Conservation (phyloP, 1,284 basidiomycete genomes). For the Tremellales sp. region DNA sequence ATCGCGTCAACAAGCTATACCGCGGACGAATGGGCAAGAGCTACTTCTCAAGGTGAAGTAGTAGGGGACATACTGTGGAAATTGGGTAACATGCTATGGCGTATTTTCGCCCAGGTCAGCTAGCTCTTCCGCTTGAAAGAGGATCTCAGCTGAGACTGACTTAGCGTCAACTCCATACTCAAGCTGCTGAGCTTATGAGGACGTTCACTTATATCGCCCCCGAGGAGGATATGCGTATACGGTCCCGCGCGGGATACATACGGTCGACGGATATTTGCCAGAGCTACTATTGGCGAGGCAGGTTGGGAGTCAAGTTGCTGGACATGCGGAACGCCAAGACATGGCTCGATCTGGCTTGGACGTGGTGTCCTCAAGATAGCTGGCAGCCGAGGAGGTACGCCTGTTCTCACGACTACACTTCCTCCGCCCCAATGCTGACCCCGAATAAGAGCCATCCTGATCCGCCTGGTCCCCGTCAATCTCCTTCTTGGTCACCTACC, state of each 20-base stretch:
- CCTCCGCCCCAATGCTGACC: neutral
- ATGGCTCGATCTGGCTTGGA: slow-evolving; percentile 40
- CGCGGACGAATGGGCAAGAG: slow-evolving; percentile 17
- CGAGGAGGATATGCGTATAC: slow-evolving; percentile 28
- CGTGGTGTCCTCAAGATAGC: slow-evolving; percentile 19
- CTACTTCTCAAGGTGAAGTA: slow-evolving; percentile 3
- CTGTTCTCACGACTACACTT: neutral
- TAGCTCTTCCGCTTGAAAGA: neutral
- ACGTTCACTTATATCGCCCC: slow-evolving; percentile 27
- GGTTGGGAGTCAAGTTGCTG: slow-evolving; percentile 33
- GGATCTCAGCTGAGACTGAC: neutral
- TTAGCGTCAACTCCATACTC: slow-evolving; percentile 38
- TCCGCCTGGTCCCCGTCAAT: slow-evolving; percentile 46
- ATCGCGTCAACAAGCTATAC: slow-evolving; percentile 21
- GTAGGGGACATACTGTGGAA: slow-evolving; percentile 37
- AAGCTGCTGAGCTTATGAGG: slow-evolving; percentile 32
- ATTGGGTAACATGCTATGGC: slow-evolving; percentile 36
- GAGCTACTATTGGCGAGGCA: slow-evolving; percentile 44
- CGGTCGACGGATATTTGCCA: slow-evolving; percentile 28
- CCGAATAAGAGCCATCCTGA: slow-evolving; percentile 47
- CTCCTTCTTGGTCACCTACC: slow-evolving; percentile 47
- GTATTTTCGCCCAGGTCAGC: slow-evolving; percentile 38
- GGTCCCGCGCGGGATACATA: slow-evolving; percentile 16
- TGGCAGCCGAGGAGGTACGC: slow-evolving; percentile 36
- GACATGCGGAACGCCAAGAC: slow-evolving; percentile 30